Evolutionary conservation across 1,284 basidiomycete species (phyloP), one percentile per base, ranked within the genome.

Genomic region (Laetiporus sulphureus): DNA sequence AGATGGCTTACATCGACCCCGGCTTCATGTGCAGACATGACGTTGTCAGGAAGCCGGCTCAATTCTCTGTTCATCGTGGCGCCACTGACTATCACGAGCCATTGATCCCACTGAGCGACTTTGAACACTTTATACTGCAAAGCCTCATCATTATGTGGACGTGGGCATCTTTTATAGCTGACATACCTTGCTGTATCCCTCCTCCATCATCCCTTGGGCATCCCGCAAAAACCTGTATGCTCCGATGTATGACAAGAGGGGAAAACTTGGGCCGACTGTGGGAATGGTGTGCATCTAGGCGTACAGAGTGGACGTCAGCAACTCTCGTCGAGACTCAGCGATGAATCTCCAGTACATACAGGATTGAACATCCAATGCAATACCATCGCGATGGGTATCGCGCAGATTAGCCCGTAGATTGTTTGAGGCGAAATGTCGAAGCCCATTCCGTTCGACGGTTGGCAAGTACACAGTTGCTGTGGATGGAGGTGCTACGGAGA

Each of bases 41-140:
- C 49, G 7, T 65, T 57, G 21, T 66, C 65, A 2, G 55, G 53
- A 0, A 62, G 60, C 24, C 48, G 56, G 6, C 60, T 55, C 3
- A 69, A 43, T 30, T 69, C 66, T 3, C 66, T 61, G 2, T 64
- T 52, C 31, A 32, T 32, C 11, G 10, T 18, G 31, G 31, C 31
- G 15, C 31, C 31, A 18, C 31, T 32, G 11, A 32, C 31, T 7
- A 32, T 15, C 7, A 32, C 31, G 10, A 32, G 7, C 31, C 31
- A 32, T 8, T 15, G 31, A 18, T 32, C 31, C 15, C 10, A 12
- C 11, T 11, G 7, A 6, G 31, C 11, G 31, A 32, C 31, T 16
- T 18, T 11, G 31, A 32, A 32, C 11, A 32, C 5, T 19, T 38
- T 29, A 31, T 31, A 13, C 38, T 39, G 4, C 19, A n/a, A 3